A percentile compares a stretch with the other conserved stretches of the same genome.
These are phyloP conservation scores for Dactylellina sp. DNA, from an alignment of 2,329 filamentous ascomycete species.

Conservation along the genomic window DNA sequence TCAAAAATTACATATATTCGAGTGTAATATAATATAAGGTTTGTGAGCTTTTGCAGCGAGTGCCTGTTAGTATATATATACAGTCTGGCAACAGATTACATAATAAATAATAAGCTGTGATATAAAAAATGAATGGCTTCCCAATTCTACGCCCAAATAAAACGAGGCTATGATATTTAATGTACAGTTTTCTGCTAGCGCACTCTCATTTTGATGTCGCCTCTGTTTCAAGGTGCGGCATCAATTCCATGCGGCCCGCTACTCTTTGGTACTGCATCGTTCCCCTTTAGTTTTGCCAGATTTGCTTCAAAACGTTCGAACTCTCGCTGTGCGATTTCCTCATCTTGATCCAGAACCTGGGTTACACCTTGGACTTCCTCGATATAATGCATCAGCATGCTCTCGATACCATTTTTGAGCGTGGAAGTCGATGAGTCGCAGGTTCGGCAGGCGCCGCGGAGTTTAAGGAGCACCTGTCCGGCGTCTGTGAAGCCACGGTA, in stretches of 20 bases:
- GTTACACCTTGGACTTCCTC: conserved; percentile 94
- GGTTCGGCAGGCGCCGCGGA: conserved; percentile 91
- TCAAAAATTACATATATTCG: too few relatives aligned
- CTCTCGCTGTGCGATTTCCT: conserved; percentile 85
- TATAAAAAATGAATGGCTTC: not conserved
- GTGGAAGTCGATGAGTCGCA: conserved; percentile 98
- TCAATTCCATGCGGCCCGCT: conserved; percentile 47
- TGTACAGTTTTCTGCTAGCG: not conserved
- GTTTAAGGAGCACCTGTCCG: conserved; percentile 85
- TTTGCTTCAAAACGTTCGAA: conserved; percentile 97
- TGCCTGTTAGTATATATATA: too few relatives aligned
- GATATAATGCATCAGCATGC: conserved; percentile 97
- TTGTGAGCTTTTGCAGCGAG: too few relatives aligned
- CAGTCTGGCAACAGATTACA: not conserved
- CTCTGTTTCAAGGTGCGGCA: conserved; percentile 40
- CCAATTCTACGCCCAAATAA: not conserved
- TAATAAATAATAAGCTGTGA: not conserved
- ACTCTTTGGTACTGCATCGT: conserved; percentile 36
- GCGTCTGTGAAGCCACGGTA: conserved; percentile 80
- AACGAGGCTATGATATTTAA: not conserved
- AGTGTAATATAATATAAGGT: too few relatives aligned
- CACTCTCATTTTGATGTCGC: too few relatives aligned
- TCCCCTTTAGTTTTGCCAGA: conserved; percentile 70
- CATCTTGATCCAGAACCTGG: conserved; percentile 90
- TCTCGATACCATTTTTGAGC: conserved; percentile 96